These are phyloP conservation scores for Claviceps spartinae DNA, from an alignment of 2,329 filamentous ascomycete genomes.

Conservation along the genomic window DNA sequence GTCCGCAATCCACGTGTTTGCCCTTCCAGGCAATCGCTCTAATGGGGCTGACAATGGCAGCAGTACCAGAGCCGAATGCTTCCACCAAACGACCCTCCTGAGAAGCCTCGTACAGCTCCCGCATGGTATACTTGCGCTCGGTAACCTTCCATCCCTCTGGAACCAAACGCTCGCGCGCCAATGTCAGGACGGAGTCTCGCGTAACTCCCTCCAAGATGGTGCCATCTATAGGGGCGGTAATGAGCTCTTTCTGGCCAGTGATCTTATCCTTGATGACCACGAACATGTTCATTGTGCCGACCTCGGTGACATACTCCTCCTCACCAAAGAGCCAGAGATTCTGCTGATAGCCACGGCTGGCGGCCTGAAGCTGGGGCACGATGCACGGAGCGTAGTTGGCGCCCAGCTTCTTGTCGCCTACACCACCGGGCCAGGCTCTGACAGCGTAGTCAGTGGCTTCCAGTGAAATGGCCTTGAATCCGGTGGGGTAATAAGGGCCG, in stretches of 20 bases:
- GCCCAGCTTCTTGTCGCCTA: conserved; percentile 95
- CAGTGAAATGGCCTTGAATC: conserved; percentile 91
- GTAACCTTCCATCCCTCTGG: conserved; percentile 79
- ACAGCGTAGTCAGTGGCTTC: conserved; percentile 96
- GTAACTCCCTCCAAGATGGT: conserved; percentile 95
- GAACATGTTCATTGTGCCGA: conserved; percentile 98
- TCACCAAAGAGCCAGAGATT: conserved; percentile 96
- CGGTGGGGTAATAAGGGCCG: conserved; percentile 94
- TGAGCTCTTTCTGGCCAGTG: conserved; percentile 78
- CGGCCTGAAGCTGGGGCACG: conserved; percentile 86
- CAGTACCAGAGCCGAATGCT: conserved; percentile 87
- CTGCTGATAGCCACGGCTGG: conserved; percentile 87
- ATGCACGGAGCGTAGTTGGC: conserved; percentile 99
- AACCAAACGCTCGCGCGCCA: conserved; percentile 70
- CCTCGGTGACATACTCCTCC: conserved; percentile 91
- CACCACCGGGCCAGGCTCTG: conserved; percentile 92
- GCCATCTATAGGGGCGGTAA: conserved; percentile 92
- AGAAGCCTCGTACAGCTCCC: conserved; percentile 67
- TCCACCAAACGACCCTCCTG: conserved; percentile 78
- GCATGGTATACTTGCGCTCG: conserved; percentile 89
- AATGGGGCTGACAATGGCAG: conserved; percentile 85
- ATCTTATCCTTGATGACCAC: conserved; percentile 71
- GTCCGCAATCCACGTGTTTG: conserved; percentile 65
- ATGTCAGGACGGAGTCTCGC: conserved; percentile 73
- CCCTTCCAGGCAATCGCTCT: conserved; percentile 83